These are phyloP conservation scores for Talaromyces marneffei DNA, from an alignment of 2,329 filamentous ascomycete species.

Conservation along the genomic window DNA sequence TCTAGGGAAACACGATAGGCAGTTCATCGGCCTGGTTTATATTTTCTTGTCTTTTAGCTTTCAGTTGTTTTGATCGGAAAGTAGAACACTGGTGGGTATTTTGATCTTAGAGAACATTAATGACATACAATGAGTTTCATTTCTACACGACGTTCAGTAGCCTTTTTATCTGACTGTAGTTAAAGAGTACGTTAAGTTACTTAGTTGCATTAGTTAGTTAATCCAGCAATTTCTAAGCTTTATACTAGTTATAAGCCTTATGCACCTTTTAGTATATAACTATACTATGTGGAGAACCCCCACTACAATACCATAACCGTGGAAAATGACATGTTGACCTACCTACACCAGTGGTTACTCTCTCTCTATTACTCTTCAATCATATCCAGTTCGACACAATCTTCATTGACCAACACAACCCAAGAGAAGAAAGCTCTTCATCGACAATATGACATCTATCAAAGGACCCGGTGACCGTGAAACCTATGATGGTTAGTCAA, in stretches of 20 bases:
- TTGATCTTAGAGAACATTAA: constrained; percentile 10
- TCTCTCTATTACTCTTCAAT: not conserved
- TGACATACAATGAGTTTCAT: constrained; percentile 9
- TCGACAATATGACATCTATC: constrained; percentile 46
- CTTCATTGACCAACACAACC: not conserved
- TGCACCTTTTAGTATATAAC: not conserved
- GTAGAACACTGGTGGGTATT: not conserved
- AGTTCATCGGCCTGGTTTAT: not conserved
- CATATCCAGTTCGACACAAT: not conserved
- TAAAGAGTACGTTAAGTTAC: not conserved
- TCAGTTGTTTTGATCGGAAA: not conserved
- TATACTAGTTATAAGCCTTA: not conserved
- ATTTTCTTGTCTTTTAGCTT: constrained; percentile 6
- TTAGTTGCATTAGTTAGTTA: too few species aligned
- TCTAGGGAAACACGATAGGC: constrained; percentile 8
- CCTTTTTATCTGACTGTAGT: not conserved
- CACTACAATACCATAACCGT: not conserved
- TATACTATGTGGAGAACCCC: constrained; percentile 2
- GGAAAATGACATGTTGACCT: not conserved
- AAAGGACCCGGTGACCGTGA: constrained; percentile 60
- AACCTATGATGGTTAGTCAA: constrained; percentile 49
- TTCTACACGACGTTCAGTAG: not conserved
- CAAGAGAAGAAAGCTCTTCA: not conserved
- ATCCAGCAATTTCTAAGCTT: not conserved
- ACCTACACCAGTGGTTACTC: not conserved